These are phyloP conservation scores for Sporobolomyces roseus DNA, from an alignment of 768 basidiomycete genomes.

Conservation along the genomic window DNA sequence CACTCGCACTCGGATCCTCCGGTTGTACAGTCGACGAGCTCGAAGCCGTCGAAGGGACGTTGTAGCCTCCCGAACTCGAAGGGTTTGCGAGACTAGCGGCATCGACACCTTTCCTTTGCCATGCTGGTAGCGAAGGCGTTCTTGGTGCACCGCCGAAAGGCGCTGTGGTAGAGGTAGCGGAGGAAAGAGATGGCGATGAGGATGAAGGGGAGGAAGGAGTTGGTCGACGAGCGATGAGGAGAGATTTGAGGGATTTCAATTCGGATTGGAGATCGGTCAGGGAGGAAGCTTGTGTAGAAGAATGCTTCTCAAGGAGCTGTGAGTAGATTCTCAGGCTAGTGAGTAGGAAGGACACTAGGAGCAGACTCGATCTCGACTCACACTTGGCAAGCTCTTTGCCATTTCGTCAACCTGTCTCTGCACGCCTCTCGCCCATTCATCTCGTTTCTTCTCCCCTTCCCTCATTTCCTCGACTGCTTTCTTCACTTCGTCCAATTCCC, in stretches of 20 bases:
- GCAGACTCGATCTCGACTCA: conserved; percentile 48
- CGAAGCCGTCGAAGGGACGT: neutral
- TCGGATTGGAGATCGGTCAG: conserved; percentile 86
- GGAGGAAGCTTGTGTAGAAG: conserved; percentile 75
- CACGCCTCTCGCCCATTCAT: conserved; percentile 78
- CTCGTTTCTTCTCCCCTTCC: conserved; percentile 68
- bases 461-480: conserved; percentile 68
- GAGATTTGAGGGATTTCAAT: conserved; percentile 85
- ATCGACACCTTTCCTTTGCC: conserved; percentile 66
- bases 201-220: neutral
- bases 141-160: conserved; percentile 17
- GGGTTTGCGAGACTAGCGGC: conserved; percentile 34
- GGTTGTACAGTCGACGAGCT: neutral
- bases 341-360: neutral
- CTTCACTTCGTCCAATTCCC: conserved; percentile 68
- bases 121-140: conserved; percentile 65
- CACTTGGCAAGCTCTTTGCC: conserved; percentile 85
- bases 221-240: conserved; percentile 53
- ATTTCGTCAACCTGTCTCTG: conserved; percentile 87
- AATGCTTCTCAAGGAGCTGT: conserved; percentile 97
- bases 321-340: conserved; percentile 17
- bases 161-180: neutral
- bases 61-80: conserved; percentile 12
- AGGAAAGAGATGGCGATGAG: neutral
- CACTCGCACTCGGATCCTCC: conserved; percentile 35